phyloP scores from a whole-genome alignment of 2,329 filamentous ascomycete species.

The Xenoacremonium recifei region DNA sequence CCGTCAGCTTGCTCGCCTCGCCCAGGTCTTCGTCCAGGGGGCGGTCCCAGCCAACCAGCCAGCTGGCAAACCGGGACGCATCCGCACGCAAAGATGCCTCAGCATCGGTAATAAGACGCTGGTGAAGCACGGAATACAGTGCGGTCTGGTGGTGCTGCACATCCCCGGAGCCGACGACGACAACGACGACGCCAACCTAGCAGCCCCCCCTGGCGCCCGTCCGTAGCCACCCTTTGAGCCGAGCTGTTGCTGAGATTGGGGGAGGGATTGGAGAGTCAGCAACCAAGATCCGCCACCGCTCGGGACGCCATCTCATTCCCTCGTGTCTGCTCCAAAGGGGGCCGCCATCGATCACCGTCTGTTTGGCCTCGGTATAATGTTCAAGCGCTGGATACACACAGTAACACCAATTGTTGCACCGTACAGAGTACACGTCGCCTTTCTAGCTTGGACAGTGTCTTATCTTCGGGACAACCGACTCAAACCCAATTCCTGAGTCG shows the following conservation, averaged over 20 bases:
- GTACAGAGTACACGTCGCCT: constrained; percentile 15
- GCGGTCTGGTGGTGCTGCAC: too few relatives aligned
- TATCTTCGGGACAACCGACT: constrained; percentile 20
- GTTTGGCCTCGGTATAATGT: constrained; percentile 17
- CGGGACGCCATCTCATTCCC: constrained; percentile 16
- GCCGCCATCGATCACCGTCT: constrained; percentile 10
- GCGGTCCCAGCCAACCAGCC: too few relatives aligned
- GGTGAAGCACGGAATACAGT: too few relatives aligned
- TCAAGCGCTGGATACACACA: constrained; percentile 13
- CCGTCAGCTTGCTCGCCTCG: too few relatives aligned
- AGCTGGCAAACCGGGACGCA: too few relatives aligned
- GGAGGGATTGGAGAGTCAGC: constrained; percentile 3
- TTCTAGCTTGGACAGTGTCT: constrained; percentile 12
- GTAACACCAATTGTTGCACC: constrained; percentile 16
- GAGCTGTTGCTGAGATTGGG: too few relatives aligned
- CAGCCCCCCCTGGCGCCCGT: constrained; percentile 7
- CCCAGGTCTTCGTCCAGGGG: constrained; percentile 10
- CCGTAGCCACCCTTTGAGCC: constrained; percentile 22
- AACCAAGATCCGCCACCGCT: constrained; percentile 23
- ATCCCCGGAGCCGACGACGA: neutral
- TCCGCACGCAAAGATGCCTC: too few relatives aligned
- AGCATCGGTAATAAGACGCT: too few relatives aligned
- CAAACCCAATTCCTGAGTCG: constrained; percentile 4
- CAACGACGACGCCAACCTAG: neutral
- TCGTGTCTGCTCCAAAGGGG: constrained; percentile 14